Conservation (phyloP, 1,139 yeast species). For the Sugiyamaella paludigena region DNA sequence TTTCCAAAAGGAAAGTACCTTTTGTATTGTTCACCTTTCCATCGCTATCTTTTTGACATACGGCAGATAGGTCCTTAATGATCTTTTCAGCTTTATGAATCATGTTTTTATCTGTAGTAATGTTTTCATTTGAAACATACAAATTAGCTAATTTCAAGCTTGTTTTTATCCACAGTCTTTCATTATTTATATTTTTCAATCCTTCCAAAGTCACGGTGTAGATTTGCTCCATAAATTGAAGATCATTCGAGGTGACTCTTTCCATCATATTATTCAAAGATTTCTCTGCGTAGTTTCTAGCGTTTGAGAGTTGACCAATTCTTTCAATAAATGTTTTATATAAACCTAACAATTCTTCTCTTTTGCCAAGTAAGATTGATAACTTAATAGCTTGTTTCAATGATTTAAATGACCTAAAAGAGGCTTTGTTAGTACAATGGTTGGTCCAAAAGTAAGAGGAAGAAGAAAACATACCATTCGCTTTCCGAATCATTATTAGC, state of each 20-base stretch:
- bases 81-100: constrained; percentile 43
- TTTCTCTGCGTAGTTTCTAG: constrained; percentile 54
- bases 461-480: constrained; percentile 16
- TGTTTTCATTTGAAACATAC: constrained; percentile 41
- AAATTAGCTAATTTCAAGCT: constrained; percentile 52
- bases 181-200: constrained; percentile 39
- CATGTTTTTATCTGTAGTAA: constrained; percentile 15
- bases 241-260: constrained; percentile 20
- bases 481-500: constrained; percentile 32
- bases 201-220: constrained; percentile 33
- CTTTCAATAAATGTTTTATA: constrained; percentile 36
- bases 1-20: constrained; percentile 49
- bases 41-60: constrained; percentile 28
- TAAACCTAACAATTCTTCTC: constrained; percentile 39
- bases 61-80: constrained; percentile 44
- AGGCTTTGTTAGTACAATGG: constrained; percentile 23
- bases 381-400: constrained; percentile 65
- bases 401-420: constrained; percentile 49
- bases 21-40: constrained; percentile 22
- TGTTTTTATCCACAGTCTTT: constrained; percentile 57
- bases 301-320: not conserved
- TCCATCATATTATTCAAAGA: constrained; percentile 58
- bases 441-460: too few relatives aligned
- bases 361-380: constrained; percentile 39
- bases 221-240: constrained; percentile 32